Evolutionary conservation across 2,329 filamentous ascomycete species (phyloP).

Genomic region (Phoma herbarum): DNA sequence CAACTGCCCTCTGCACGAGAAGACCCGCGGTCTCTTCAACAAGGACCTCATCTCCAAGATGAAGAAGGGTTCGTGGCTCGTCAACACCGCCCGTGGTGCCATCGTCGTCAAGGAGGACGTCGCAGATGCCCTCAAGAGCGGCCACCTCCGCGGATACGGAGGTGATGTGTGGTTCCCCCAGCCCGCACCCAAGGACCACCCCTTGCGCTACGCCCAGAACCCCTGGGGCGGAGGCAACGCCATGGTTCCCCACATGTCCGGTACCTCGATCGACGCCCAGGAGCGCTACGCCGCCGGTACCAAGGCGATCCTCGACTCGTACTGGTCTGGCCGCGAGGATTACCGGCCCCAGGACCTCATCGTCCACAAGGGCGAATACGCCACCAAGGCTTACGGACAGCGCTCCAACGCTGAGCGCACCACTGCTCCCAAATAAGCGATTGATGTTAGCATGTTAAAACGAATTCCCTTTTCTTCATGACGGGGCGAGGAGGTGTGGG

Average conservation of each 20-base stretch:
- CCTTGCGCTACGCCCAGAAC: slow-evolving; percentile 90
- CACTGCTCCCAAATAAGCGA: slow-evolving; percentile 26
- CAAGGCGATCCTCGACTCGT: slow-evolving; percentile 90
- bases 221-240: slow-evolving; percentile 97
- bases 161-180: slow-evolving; percentile 98
- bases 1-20: slow-evolving; percentile 99
- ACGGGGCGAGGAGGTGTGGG: slow-evolving; percentile 20
- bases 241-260: slow-evolving; percentile 99
- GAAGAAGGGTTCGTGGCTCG: slow-evolving; percentile 96
- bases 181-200: slow-evolving; percentile 92
- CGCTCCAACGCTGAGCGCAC: slow-evolving; percentile 56
- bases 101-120: slow-evolving; percentile 99
- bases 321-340: slow-evolving; percentile 86
- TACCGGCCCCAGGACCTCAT: slow-evolving; percentile 93
- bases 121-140: slow-evolving; percentile 87
- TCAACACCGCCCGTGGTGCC: slow-evolving; percentile 98
- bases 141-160: slow-evolving; percentile 88
- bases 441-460: slow-evolving; percentile 28
- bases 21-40: slow-evolving; percentile 96
- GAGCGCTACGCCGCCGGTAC: slow-evolving; percentile 79
- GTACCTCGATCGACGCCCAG: slow-evolving; percentile 98
- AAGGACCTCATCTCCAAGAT: slow-evolving; percentile 98
- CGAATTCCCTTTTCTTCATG: slow-evolving; percentile 33
- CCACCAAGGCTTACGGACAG: slow-evolving; percentile 92
- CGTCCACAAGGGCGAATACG: slow-evolving; percentile 88